Evolutionary conservation across 495 filamentous ascomycete species (phyloP).

Genomic region (Penicillium soppii): DNA sequence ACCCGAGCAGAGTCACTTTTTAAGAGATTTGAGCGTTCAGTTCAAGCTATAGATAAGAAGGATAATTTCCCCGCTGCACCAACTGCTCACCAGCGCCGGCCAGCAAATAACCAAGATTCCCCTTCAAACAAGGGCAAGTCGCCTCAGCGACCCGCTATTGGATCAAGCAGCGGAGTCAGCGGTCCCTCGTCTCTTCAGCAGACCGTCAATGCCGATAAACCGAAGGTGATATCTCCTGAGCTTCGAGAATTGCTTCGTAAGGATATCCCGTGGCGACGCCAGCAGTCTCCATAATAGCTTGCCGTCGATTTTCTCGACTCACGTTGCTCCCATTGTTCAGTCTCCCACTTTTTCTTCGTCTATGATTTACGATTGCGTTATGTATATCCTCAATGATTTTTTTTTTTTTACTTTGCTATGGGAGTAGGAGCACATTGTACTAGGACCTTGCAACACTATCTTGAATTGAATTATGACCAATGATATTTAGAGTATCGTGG

Average conservation of each 20-base stretch:
- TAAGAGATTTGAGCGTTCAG: slow-evolving; percentile 77
- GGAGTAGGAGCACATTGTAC: background rate
- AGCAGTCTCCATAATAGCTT: slow-evolving; percentile 10
- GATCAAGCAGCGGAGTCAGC: slow-evolving; percentile 26
- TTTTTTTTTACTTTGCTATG: background rate
- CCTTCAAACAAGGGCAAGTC: slow-evolving; percentile 34
- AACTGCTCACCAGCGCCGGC: slow-evolving; percentile 51
- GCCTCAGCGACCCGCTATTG: slow-evolving; percentile 24
- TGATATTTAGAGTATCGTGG: no score
- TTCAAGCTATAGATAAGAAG: slow-evolving; percentile 86
- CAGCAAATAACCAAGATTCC: slow-evolving; percentile 15
- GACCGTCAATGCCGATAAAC: slow-evolving; percentile 33
- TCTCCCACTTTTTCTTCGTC: background rate
- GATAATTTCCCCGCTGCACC: slow-evolving; percentile 74
- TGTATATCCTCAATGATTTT: background rate
- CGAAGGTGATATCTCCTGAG: slow-evolving; percentile 77
- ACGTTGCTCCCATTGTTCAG: background rate
- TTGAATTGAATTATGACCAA: background rate
- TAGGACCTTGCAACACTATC: background rate
- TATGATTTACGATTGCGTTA: slow-evolving; percentile 3
- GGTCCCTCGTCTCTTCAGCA: slow-evolving; percentile 17
- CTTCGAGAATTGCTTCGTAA: slow-evolving; percentile 72
- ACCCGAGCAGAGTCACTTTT: slow-evolving; percentile 87
- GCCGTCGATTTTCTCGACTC: background rate
- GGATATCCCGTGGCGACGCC: slow-evolving; percentile 52